Evolutionary conservation across 768 basidiomycete species (phyloP).

Genomic region (Tulasnella sp.): DNA sequence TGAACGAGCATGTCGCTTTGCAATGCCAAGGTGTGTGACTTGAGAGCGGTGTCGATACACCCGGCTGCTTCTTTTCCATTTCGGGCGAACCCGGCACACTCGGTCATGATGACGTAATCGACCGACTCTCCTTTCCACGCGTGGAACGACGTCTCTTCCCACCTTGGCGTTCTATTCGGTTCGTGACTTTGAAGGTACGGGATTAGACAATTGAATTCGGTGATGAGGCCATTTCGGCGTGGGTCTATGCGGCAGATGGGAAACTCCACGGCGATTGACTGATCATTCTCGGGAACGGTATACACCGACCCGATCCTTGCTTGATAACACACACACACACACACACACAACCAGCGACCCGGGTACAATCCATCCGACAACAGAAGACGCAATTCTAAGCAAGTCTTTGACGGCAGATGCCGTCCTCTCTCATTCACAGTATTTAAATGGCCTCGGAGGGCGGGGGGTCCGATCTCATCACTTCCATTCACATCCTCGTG

Average conservation of each 20-base stretch:
- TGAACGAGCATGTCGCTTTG: neutral
- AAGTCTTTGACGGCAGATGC: neutral
- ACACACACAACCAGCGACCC: neutral
- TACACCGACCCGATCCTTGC: neutral
- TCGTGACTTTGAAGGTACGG: neutral
- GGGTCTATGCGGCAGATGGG: neutral
- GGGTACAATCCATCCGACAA: neutral
- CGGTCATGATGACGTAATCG: neutral
- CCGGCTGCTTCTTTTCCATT: neutral
- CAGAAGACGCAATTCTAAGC: neutral
- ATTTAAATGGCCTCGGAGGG: neutral
- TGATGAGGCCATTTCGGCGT: neutral
- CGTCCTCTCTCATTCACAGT: neutral
- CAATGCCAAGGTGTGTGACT: neutral
- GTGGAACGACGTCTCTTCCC: neutral
- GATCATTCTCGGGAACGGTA: neutral
- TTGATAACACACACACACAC: constrained; percentile 9
- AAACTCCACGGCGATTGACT: constrained; percentile 5
- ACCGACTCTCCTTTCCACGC: neutral
- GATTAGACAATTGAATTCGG: neutral
- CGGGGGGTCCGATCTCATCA: neutral
- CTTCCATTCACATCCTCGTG: neutral
- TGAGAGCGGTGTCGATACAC: neutral
- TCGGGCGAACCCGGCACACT: neutral
- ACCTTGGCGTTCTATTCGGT: neutral